Base-by-base conservation (phyloP, 352 stramenopile species). In the Phytophthora boehmeriae region DNA sequence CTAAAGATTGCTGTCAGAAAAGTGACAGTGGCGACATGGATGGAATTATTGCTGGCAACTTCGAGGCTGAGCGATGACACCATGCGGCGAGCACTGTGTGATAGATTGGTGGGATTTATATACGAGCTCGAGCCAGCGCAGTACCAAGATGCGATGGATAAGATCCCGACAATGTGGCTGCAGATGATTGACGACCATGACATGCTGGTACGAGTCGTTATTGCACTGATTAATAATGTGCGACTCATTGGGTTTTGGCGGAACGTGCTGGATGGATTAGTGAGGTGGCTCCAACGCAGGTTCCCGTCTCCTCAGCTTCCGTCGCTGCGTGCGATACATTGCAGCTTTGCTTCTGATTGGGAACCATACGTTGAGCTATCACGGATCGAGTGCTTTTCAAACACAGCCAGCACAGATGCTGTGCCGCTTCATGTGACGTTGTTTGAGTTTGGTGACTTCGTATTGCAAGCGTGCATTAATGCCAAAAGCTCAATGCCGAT, bases 281-380 rank as follows among this genome's bases (percentile, higher is more conserved):
- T 83, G 22, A 51, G 55, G 8, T 90, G 78, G 78, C 51, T 80
- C 8, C 42, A 62, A 23, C 28, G 19, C 27, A 45, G n/a, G 27
- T 78, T 73, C 6, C 11, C 53, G 10, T 58, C 39, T 10, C 17
- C 30, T 8, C 25, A 68, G 17, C 34, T 66, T 1, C 63, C 73
- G n/a, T 81, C 73, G 42, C 59, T 89, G 10, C 43, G 70, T 14
- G 54, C 68, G 5, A 71, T 89, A 14, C 74, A 86, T 38, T 25
- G 66, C 5, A 53, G 74, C 50, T 87, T 75, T 36, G 75, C 68
- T 35, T 49, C 61, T 1, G 49, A 70, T 3, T 70, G 62, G 62
- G 62, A 70, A 19, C 62, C 62, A 17, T 66, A 61, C 36, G 62
- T 66, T 25, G 62, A 70, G 13, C 10, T 70, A 14, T 52, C 55